Percentiles rank a stretch among this genome's conserved stretches.
phyloP scores from a whole-genome alignment of 2,329 filamentous ascomycete species.

The Cryoendolithus antarcticus region DNA sequence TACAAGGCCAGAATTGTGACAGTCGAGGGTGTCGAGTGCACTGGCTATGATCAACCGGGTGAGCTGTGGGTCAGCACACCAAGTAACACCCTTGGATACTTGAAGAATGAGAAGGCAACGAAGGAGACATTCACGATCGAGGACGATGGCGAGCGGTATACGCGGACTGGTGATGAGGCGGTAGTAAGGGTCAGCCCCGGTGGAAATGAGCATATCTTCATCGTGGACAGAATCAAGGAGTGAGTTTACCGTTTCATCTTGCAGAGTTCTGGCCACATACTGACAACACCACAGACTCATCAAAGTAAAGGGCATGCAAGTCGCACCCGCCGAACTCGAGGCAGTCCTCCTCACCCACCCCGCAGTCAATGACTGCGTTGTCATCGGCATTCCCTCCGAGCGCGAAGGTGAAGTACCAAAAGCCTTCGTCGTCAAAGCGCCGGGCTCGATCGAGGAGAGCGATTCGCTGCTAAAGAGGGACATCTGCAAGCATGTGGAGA shows the following conservation, averaged over 20 bases:
- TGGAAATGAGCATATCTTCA: slow-evolving; percentile 69
- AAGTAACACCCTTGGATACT: slow-evolving; percentile 66
- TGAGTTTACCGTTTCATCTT: slow-evolving; percentile 1
- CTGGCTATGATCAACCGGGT: slow-evolving; percentile 58
- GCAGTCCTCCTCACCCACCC: slow-evolving; percentile 65
- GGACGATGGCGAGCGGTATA: slow-evolving; percentile 50
- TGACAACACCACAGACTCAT: slow-evolving; percentile 15
- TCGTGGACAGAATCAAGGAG: slow-evolving; percentile 72
- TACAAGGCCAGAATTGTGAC: slow-evolving; percentile 54
- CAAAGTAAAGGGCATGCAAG: slow-evolving; percentile 56
- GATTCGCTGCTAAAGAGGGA: slow-evolving; percentile 37
- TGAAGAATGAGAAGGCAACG: slow-evolving; percentile 76
- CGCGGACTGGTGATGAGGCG: slow-evolving; percentile 78
- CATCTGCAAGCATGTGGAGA: slow-evolving; percentile 47
- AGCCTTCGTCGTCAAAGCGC: slow-evolving; percentile 49
- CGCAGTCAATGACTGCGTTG: slow-evolving; percentile 61
- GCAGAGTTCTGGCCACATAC: not conserved
- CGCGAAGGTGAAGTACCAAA: slow-evolving; percentile 50
- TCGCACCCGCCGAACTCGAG: slow-evolving; percentile 73
- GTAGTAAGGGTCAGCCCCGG: slow-evolving; percentile 50
- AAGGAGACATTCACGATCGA: slow-evolving; percentile 55
- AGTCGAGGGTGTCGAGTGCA: slow-evolving; percentile 57
- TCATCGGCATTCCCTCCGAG: slow-evolving; percentile 60
- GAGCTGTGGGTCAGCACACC: slow-evolving; percentile 72
- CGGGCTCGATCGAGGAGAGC: slow-evolving; percentile 35